Conservation (phyloP, 2,329 filamentous ascomycete genomes). For the Ceratocystis cubensis region DNA sequence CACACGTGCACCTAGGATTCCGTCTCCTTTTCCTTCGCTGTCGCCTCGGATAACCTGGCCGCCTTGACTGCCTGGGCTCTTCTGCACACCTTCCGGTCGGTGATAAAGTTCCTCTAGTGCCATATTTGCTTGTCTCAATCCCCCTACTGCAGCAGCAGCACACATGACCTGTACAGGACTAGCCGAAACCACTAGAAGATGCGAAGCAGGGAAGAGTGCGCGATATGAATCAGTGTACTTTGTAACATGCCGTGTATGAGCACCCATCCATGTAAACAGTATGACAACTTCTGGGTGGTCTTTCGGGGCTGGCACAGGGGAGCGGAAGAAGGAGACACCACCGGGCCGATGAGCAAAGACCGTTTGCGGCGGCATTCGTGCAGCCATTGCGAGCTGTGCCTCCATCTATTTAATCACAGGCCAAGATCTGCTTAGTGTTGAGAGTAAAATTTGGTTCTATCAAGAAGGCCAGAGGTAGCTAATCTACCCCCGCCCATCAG, state of each 20-base stretch:
- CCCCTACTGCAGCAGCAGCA: neutral
- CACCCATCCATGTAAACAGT: constrained; percentile 40
- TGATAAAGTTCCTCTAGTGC: neutral
- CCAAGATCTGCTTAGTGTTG: neutral
- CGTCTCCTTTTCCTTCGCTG: neutral
- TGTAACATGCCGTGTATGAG: constrained; percentile 36
- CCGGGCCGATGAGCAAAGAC: neutral
- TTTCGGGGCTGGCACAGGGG: neutral
- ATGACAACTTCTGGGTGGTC: constrained; percentile 35
- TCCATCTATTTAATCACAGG: neutral
- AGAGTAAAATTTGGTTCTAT: neutral
- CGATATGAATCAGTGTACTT: constrained; percentile 40
- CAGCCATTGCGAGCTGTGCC: neutral
- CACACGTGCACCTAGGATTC: constrained; percentile 27
- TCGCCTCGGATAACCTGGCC: neutral
- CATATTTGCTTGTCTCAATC: neutral
- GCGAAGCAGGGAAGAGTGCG: constrained; percentile 33
- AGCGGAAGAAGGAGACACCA: neutral
- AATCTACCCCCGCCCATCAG: neutral
- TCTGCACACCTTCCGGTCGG: neutral
- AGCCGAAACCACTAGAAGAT: constrained; percentile 33
- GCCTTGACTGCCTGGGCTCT: neutral
- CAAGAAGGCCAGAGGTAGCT: neutral
- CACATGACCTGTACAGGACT: neutral
- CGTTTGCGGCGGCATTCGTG: neutral